A percentile compares a stretch with the other conserved stretches of the same genome.
Conservation (phyloP, 2,329 filamentous ascomycete species). For the Polychaeton citri region DNA sequence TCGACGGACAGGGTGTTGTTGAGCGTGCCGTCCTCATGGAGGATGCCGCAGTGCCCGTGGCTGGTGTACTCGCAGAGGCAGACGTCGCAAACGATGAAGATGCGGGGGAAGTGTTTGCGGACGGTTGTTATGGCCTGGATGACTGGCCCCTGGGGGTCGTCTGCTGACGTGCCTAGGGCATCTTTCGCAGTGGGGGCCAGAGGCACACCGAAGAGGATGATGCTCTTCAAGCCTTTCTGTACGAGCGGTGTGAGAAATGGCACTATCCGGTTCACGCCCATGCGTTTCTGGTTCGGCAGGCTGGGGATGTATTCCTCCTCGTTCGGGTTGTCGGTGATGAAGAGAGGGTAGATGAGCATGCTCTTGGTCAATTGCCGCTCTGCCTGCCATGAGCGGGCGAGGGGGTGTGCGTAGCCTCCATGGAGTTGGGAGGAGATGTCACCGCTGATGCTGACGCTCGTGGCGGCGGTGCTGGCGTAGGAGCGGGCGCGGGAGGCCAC, state of each 20-base stretch:
- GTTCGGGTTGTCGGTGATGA: constrained; percentile 87
- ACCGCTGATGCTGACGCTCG: constrained; percentile 38
- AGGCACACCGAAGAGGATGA: constrained; percentile 93
- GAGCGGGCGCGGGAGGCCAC: constrained; percentile 34
- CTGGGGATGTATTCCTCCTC: constrained; percentile 85
- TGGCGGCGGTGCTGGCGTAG: constrained; percentile 39
- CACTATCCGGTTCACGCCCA: constrained; percentile 74
- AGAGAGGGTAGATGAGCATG: constrained; percentile 97
- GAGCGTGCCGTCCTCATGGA: constrained; percentile 80
- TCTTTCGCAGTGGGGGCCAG: constrained; percentile 73
- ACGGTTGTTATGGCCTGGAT: constrained; percentile 77
- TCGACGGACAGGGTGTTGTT: constrained; percentile 93
- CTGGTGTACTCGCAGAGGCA: constrained; percentile 98
- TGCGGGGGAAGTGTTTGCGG: constrained; percentile 69
- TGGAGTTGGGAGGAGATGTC: constrained; percentile 40
- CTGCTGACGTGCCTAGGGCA: constrained; percentile 77
- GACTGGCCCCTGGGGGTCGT: constrained; percentile 85
- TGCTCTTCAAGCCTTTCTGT: constrained; percentile 77
- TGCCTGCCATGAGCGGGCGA: constrained; percentile 38
- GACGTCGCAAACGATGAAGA: constrained; percentile 87
- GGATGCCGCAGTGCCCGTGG: constrained; percentile 92
- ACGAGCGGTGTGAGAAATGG: constrained; percentile 77
- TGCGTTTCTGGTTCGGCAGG: constrained; percentile 77
- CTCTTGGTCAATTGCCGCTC: constrained; percentile 47
- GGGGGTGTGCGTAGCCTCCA: constrained; percentile 38